Evolutionary conservation across 176 grass and related monocot genomes (phyloP).

Genomic region (Triticum turgidum): DNA sequence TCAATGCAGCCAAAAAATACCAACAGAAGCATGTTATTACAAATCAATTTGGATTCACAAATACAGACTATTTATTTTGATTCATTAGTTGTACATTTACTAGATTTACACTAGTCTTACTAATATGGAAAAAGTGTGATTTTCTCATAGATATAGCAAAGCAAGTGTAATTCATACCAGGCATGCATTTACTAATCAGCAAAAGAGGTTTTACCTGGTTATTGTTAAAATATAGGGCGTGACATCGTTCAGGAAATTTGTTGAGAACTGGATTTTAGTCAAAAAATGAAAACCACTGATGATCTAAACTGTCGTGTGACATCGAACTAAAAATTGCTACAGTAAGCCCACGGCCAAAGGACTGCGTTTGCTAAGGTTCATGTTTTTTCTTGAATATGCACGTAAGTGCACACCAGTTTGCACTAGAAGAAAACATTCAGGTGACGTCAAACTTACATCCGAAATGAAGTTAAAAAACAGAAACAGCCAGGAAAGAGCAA

Average conservation of each 20-base stretch:
- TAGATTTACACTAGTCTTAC: neutral
- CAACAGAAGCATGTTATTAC: neutral
- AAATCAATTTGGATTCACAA: neutral
- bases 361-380: neutral
- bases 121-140: neutral
- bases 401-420: fast-evolving
- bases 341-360: neutral
- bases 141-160: neutral
- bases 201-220: neutral
- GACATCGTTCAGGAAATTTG: neutral
- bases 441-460: neutral
- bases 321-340: neutral
- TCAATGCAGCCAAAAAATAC: too few species aligned
- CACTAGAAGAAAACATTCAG: neutral
- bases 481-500: neutral
- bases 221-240: neutral
- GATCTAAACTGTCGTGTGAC: neutral
- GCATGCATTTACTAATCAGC: neutral
- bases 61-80: neutral
- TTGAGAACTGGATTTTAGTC: neutral
- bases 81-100: neutral
- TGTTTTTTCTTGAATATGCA: fast-evolving
- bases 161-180: neutral
- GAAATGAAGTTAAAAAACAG: fast-evolving
- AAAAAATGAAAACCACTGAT: neutral